phyloP scores from a whole-genome alignment of 2,329 filamentous ascomycete genomes.

The Zasmidium cellare region DNA sequence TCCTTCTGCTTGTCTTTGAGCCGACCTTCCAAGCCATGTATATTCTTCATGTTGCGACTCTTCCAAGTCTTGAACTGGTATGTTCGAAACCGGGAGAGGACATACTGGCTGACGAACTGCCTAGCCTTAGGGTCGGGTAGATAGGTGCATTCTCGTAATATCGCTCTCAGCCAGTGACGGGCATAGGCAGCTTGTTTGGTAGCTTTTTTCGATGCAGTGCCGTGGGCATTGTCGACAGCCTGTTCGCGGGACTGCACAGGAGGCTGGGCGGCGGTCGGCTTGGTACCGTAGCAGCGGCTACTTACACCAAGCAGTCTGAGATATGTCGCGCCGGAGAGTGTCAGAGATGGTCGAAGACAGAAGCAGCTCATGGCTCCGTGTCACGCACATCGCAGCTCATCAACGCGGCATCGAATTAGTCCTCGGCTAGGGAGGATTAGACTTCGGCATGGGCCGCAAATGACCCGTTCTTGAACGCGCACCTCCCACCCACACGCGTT shows the following conservation, averaged over 20 bases:
- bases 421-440: background rate
- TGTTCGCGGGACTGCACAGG: background rate
- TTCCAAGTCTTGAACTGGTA: slow-evolving; percentile 20
- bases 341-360: background rate
- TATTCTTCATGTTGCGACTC: slow-evolving; percentile 18
- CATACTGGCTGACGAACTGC: slow-evolving; percentile 50
- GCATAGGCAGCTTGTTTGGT: slow-evolving; percentile 22
- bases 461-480: background rate
- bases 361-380: background rate
- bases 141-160: slow-evolving; percentile 61
- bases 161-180: slow-evolving; percentile 53
- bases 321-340: background rate
- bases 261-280: background rate
- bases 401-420: background rate
- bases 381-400: background rate
- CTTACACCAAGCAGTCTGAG: background rate
- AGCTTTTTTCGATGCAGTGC: background rate
- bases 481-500: background rate
- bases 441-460: background rate
- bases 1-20: slow-evolving; percentile 27
- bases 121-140: slow-evolving; percentile 59
- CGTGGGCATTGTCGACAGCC: background rate
- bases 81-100: slow-evolving; percentile 49
- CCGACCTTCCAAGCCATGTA: slow-evolving; percentile 7
- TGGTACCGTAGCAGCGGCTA: background rate